Evolutionary conservation across 2,329 filamentous ascomycete species (phyloP).

Genomic region (Escovopsis weberi): DNA sequence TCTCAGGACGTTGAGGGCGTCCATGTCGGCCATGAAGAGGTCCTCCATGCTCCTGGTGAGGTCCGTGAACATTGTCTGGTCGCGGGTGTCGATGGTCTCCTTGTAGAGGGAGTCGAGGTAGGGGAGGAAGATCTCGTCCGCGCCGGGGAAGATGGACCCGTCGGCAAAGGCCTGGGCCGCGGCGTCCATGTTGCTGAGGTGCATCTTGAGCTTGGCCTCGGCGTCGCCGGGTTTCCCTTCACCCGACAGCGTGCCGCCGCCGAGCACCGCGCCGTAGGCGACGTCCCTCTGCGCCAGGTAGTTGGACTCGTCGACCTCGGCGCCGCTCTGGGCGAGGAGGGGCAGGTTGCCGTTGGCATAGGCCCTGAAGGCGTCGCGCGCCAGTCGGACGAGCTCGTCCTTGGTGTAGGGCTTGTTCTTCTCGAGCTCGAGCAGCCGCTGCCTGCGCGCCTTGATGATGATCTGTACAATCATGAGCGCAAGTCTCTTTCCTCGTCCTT

Average conservation of each 20-base stretch:
- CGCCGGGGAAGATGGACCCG: constrained; percentile 37
- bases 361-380: constrained; percentile 36
- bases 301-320: constrained; percentile 32
- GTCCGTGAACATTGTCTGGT: constrained; percentile 67
- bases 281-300: constrained; percentile 35
- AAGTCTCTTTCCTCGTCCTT: too few relatives aligned
- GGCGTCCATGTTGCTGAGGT: constrained; percentile 49
- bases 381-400: constrained; percentile 32
- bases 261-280: constrained; percentile 38
- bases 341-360: constrained; percentile 43
- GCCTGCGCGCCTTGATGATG: constrained; percentile 53
- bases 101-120: constrained; percentile 63
- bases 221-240: constrained; percentile 54
- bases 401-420: constrained; percentile 50
- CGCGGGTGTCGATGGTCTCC: constrained; percentile 44
- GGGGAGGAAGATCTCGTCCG: constrained; percentile 58
- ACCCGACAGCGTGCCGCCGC: constrained; percentile 39
- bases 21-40: constrained; percentile 83
- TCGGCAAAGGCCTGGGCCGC: constrained; percentile 34
- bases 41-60: constrained; percentile 75
- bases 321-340: constrained; percentile 29
- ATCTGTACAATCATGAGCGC: constrained; percentile 24
- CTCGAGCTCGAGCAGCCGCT: constrained; percentile 65
- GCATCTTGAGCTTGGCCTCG: constrained; percentile 84
- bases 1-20: constrained; percentile 66